These are phyloP conservation scores for Amaranthus cruentus DNA, from an alignment of 148 eudicot species.

Conservation along the genomic window DNA sequence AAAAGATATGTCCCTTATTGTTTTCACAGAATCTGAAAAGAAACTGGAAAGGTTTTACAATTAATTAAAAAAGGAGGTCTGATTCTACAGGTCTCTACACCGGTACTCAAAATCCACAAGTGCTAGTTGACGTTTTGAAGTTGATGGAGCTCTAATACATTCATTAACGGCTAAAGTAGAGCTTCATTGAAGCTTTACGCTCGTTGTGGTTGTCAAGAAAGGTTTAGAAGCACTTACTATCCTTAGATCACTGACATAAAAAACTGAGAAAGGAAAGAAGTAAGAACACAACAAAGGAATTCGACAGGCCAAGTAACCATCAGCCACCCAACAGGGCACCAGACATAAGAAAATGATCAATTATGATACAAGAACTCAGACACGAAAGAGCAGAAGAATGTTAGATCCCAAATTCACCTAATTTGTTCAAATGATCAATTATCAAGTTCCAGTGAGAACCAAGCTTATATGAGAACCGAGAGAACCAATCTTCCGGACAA, in stretches of 20 bases:
- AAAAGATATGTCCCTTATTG: no score
- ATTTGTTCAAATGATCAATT: no score
- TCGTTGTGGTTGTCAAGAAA: not conserved
- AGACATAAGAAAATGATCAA: no score
- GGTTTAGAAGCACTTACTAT: not conserved
- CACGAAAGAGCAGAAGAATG: no score
- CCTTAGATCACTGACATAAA: not conserved
- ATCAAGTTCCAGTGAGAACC: no score
- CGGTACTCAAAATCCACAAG: not conserved
- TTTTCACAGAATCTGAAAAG: not conserved
- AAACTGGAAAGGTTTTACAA: not conserved
- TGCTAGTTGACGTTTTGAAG: no score
- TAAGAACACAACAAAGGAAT: not conserved
- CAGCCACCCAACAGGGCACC: no score
- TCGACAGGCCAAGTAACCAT: not conserved
- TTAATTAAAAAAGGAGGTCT: not conserved
- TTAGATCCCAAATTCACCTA: no score
- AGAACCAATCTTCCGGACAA: no score
- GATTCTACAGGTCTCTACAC: conserved; percentile 1
- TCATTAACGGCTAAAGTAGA: not conserved
- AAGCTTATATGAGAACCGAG: no score
- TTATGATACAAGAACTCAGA: no score
- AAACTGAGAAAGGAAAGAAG: not conserved
- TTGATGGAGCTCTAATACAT: no score
- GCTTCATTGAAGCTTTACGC: not conserved